Evolutionary conservation across 1,284 basidiomycete genomes (phyloP).

Genomic region (Mycena sp.): DNA sequence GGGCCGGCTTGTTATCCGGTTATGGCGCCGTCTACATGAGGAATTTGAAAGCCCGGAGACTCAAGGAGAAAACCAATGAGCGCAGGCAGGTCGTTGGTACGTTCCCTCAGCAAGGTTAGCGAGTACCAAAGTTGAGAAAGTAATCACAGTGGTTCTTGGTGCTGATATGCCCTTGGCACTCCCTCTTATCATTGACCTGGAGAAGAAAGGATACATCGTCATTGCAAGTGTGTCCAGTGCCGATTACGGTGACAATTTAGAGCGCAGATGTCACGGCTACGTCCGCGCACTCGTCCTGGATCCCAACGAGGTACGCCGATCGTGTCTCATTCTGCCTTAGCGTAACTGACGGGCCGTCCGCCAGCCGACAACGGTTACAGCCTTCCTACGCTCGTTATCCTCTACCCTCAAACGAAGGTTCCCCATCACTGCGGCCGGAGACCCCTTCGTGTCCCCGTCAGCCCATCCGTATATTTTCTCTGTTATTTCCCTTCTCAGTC

Average conservation of each 20-base stretch:
- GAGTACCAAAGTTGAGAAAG: constrained; percentile 14
- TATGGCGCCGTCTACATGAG: constrained; percentile 52
- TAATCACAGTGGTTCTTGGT: constrained; percentile 74
- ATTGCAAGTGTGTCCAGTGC: constrained; percentile 78
- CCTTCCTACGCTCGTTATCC: constrained; percentile 80
- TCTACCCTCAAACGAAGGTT: constrained; percentile 84
- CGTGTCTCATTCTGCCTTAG: background rate
- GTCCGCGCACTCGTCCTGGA: constrained; percentile 83
- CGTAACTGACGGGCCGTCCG: constrained; percentile 14
- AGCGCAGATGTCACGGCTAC: constrained; percentile 73
- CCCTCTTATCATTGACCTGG: constrained; percentile 75
- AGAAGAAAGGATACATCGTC: constrained; percentile 81
- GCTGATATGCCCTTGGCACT: constrained; percentile 76
- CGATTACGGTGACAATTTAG: constrained; percentile 69
- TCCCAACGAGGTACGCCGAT: constrained; percentile 72
- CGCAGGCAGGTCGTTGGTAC: constrained; percentile 77
- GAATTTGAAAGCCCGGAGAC: constrained; percentile 38
- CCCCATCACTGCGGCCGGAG: constrained; percentile 78
- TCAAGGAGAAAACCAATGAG: constrained; percentile 52
- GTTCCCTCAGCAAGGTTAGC: constrained; percentile 38
- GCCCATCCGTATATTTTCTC: constrained; percentile 75
- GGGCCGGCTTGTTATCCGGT: constrained; percentile 62
- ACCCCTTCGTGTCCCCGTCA: constrained; percentile 74
- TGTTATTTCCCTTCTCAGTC: constrained; percentile 74
- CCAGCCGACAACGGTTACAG: constrained; percentile 73